phyloP scores from a whole-genome alignment of 805 yeast species.

The Barnettozyma sucrosica region DNA sequence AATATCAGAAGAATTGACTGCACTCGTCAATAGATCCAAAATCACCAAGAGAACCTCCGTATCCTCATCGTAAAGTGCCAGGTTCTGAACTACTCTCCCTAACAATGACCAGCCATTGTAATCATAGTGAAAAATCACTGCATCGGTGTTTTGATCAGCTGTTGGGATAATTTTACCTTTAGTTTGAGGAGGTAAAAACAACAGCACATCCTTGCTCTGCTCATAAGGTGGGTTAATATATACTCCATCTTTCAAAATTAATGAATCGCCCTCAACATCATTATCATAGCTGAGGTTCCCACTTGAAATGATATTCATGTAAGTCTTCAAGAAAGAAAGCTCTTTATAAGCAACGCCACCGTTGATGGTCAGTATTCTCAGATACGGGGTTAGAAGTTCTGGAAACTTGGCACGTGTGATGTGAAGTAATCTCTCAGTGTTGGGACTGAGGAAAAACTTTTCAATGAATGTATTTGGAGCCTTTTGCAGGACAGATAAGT shows the following conservation, averaged over 20 bases:
- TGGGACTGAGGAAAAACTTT: constrained; percentile 29
- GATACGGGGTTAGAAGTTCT: constrained; percentile 49
- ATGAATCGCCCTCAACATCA: constrained; percentile 45
- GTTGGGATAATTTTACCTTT: constrained; percentile 66
- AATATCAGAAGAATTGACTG: constrained; percentile 35
- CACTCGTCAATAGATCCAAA: constrained; percentile 43
- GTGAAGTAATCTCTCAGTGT: constrained; percentile 29
- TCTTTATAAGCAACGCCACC: constrained; percentile 63
- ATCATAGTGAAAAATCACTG: constrained; percentile 61
- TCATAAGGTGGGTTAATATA: constrained; percentile 56
- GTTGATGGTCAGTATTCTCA: constrained; percentile 56
- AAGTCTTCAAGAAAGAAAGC: constrained; percentile 52
- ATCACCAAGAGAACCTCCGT: constrained; percentile 42
- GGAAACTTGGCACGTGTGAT: constrained; percentile 75
- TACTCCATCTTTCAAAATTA: constrained; percentile 42
- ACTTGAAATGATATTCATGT: constrained; percentile 42
- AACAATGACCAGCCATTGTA: constrained; percentile 86
- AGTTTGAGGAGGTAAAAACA: constrained; percentile 50
- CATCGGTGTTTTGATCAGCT: constrained; percentile 29
- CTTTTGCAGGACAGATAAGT: constrained; percentile 25
- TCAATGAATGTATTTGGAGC: constrained; percentile 36
- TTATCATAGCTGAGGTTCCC: constrained; percentile 38
- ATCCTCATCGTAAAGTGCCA: constrained; percentile 31
- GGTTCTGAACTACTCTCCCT: constrained; percentile 71
- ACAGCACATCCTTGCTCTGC: constrained; percentile 35